Base-by-base conservation (phyloP, 331 rosid species). In the Arachis monticola region DNA sequence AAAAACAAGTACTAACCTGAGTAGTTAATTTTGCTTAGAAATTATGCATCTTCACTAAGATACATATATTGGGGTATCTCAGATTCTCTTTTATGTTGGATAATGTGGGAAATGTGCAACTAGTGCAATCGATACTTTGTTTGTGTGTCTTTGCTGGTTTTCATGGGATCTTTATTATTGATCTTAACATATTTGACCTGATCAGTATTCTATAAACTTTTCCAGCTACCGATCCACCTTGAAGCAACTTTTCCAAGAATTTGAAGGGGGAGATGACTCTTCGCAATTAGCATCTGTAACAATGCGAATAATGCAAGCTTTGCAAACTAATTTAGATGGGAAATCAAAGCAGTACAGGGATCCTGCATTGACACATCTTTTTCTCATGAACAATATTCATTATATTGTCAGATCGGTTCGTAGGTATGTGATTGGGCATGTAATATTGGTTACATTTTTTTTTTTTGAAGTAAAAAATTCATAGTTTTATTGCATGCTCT, bases 361-460 rank as follows among this genome's bases (percentile, higher is more conserved):
- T 78, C 83, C 48, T 7, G 87, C 97, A 55, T 84, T 95, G 85
- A 95, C 91, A 17, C 96, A 92, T 82, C 84, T 95, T 70, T 95
- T 95, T 79, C 97, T 95, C 80, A 95, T 95, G 99, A 95, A 94
- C 87, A 92, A 92, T 83, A 92, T 94, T 83, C 97, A 94, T 77
- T 92, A 94, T 72, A 94, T 94, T 75, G 99, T 95, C 83, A 81
- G 97, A 92, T 95, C 99, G 5, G 99, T 95, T 60, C 91, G 97
- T 44, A 88, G 97, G 99, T 90, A 84, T 69, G 82, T 82, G 77
- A 70, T 76, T 3, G 4, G 3, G 38, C 47, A 70, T 45, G 12
- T 44, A 12, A 48, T 2, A 8, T 63, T 22, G 57, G 27, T 60
- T 60, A 4, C 17, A 74, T 40, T 40, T 27, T 51, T 59, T 84